These are phyloP conservation scores for Truncatella angustata DNA, from an alignment of 2,329 filamentous ascomycete species.

Conservation along the genomic window DNA sequence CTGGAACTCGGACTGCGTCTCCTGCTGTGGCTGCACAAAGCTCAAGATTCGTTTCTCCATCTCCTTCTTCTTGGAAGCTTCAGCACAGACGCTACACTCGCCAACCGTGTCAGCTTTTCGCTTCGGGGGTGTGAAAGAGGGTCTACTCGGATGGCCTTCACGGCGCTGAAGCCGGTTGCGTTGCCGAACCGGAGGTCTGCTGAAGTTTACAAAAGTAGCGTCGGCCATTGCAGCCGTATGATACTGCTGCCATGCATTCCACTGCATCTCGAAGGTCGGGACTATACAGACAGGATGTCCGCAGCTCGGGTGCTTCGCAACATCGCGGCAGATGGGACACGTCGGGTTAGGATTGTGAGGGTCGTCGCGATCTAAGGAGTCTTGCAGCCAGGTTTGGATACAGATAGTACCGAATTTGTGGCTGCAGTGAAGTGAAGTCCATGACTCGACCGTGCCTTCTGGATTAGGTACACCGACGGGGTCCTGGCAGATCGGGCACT, in stretches of 20 bases:
- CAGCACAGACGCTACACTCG: constrained; percentile 24
- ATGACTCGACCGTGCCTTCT: constrained; percentile 37
- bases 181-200: constrained; percentile 1
- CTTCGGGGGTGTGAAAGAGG: constrained; percentile 12
- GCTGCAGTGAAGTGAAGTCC: constrained; percentile 40
- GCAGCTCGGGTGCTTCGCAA: constrained; percentile 27
- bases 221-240: not conserved
- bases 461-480: constrained; percentile 34
- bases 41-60: constrained; percentile 15
- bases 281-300: constrained; percentile 24
- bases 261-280: constrained; percentile 13
- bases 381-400: constrained; percentile 40
- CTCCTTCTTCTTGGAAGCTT: constrained; percentile 20
- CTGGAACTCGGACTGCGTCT: not conserved
- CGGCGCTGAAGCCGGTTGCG: constrained; percentile 22
- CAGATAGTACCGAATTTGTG: constrained; percentile 42
- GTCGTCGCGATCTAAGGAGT: constrained; percentile 31
- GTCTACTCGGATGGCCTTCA: constrained; percentile 18
- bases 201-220: not conserved
- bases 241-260: constrained; percentile 8
- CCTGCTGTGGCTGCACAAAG: not conserved
- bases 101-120: constrained; percentile 23
- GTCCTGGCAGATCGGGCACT: constrained; percentile 44
- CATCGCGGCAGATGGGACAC: constrained; percentile 40
- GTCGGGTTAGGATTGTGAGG: constrained; percentile 22